Evolutionary conservation across 2,329 filamentous ascomycete species (phyloP).

Genomic region (Sclerotinia subarctica): DNA sequence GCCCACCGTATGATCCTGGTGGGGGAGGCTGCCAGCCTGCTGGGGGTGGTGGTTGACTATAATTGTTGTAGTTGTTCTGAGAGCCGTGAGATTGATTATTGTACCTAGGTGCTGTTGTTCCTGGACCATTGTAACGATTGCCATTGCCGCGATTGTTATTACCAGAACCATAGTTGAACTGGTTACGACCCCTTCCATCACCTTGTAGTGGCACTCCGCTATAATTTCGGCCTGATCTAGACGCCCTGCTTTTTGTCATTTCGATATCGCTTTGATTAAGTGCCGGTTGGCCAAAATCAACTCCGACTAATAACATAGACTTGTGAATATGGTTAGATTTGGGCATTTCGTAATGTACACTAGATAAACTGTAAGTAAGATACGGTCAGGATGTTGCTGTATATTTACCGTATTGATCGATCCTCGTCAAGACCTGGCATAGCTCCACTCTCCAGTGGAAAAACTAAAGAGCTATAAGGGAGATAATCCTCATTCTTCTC

Average conservation of each 20-base stretch:
- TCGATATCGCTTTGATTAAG: constrained; percentile 76
- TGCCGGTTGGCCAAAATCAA: constrained; percentile 67
- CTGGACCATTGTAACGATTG: constrained; percentile 17
- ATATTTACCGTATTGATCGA: constrained; percentile 71
- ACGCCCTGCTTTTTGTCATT: constrained; percentile 62
- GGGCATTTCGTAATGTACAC: constrained; percentile 84
- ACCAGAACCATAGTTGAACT: constrained; percentile 51
- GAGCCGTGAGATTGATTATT: constrained; percentile 18
- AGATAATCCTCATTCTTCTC: constrained; percentile 81
- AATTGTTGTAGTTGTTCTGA: constrained; percentile 28
- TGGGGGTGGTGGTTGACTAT: constrained; percentile 32
- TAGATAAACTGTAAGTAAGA: constrained; percentile 42
- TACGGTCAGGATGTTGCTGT: neutral
- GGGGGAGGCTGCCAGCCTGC: constrained; percentile 45
- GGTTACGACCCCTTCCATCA: constrained; percentile 47
- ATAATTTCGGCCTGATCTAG: constrained; percentile 63
- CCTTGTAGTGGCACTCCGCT: constrained; percentile 62
- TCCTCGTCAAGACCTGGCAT: constrained; percentile 82
- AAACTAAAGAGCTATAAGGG: constrained; percentile 76
- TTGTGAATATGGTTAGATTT: constrained; percentile 72
- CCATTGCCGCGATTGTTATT: constrained; percentile 27
- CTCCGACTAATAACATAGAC: constrained; percentile 87
- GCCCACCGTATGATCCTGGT: constrained; percentile 44
- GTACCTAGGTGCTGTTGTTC: constrained; percentile 17
- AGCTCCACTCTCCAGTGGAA: constrained; percentile 67